These are phyloP conservation scores for Trifolium pratense DNA, from an alignment of 306 rosid genomes.

Conservation along the genomic window DNA sequence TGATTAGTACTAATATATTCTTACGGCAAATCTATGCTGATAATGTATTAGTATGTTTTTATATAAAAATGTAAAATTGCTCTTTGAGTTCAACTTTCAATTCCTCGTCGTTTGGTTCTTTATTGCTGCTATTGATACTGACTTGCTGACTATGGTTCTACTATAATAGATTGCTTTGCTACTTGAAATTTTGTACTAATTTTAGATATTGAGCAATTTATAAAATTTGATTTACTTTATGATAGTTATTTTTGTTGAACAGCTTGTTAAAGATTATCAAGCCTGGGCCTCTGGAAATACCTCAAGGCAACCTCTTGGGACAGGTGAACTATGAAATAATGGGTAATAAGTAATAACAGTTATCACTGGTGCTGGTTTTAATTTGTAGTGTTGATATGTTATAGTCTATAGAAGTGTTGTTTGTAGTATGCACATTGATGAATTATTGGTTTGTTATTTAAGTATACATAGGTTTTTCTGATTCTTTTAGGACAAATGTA, in stretches of 20 bases:
- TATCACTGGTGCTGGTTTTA: constrained; percentile 26
- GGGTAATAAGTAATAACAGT: constrained; percentile 6
- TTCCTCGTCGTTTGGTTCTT: constrained; percentile 16
- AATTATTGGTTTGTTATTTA: constrained; percentile 25
- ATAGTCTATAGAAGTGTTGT: constrained; percentile 14
- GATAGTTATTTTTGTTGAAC: constrained; percentile 34
- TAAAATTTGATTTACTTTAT: constrained; percentile 6
- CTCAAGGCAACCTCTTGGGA: constrained; percentile 69
- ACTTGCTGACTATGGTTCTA: background rate
- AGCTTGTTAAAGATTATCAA: constrained; percentile 93
- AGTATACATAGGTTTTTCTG: background rate
- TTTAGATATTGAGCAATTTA: constrained; percentile 8
- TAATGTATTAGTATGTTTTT: constrained; percentile 1
- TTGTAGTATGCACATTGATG: constrained; percentile 16
- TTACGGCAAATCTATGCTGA: background rate
- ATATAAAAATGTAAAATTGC: background rate
- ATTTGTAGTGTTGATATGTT: constrained; percentile 33
- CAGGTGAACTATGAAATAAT: constrained; percentile 50
- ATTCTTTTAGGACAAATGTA: background rate
- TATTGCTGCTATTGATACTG: constrained; percentile 7
- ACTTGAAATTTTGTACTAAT: constrained; percentile 24
- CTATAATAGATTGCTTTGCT: constrained; percentile 23
- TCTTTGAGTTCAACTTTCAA: background rate
- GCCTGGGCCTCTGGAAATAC: constrained; percentile 81
- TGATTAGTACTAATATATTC: background rate